Evolutionary conservation across 2,329 filamentous ascomycete genomes (phyloP), one percentile per base, ranked within the genome.

Genomic region (Hypocreales sp.): DNA sequence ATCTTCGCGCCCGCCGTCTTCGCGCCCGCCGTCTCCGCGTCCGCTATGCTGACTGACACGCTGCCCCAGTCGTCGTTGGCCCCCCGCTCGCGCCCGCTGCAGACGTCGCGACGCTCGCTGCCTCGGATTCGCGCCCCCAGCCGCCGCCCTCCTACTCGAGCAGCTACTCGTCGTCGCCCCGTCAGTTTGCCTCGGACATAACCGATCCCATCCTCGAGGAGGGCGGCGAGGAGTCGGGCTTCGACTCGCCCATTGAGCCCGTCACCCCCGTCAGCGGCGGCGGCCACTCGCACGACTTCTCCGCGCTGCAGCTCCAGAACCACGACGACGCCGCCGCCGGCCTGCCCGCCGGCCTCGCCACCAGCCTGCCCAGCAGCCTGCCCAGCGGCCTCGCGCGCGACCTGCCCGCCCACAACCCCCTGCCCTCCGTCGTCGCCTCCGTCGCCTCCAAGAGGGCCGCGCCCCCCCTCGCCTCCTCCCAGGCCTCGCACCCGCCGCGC

Each of bases 251-350:
- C 30, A 64, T 66, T 50, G 71, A 75, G 37, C 71, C 71, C 24
- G 56, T 70, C 31, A 76, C 71, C 14, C 72, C 71, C 25, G 61
- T 69, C 33, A 73, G 69, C 39, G 59, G 69, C 39, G 59, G 63
- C 34, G 61, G 53, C 27, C 47, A 66, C 40, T 70, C 67, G 25
- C 61, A 63, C 31, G 64, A 69, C 36, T 69, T 72, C 35, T 54
- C 54, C 25, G 47, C 52, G 20, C 44, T 56, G 33, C 53, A n/a
- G n/a, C n/a, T n/a, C n/a, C n/a, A n/a, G n/a, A n/a, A 56, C 28
- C 40, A 49, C 31, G 41, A 48, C 33, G 41, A 48, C 31, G 40
- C 42, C 32, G 45, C n/a, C n/a, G n/a, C n/a, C n/a, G n/a, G n/a
- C n/a, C n/a, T n/a, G n/a, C n/a, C n/a, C n/a, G n/a, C n/a, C n/a